Percentiles rank a stretch among this genome's conserved stretches.
Conservation (phyloP, 441 rosid species). For the Erodium trifolium region DNA sequence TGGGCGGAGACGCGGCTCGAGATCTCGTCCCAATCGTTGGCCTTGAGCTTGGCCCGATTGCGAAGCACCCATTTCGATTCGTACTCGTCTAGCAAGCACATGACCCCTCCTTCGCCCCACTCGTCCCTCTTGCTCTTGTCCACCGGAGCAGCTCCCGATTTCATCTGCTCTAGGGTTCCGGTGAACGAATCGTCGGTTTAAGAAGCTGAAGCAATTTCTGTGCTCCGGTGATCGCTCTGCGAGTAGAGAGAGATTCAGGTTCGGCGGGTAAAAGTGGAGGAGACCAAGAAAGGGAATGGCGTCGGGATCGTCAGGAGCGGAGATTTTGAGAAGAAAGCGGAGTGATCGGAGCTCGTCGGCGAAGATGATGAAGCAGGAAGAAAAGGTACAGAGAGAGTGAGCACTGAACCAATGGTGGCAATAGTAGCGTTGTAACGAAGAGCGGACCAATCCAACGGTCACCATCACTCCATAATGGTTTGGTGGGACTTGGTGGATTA, state of each 20-base stretch:
- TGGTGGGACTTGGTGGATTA: background rate
- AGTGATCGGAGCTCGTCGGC: background rate
- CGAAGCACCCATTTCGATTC: constrained; percentile 4
- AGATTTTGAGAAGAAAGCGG: background rate
- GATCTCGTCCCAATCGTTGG: background rate
- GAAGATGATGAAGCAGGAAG: background rate
- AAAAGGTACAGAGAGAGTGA: background rate
- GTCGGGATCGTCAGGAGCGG: background rate
- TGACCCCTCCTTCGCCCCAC: constrained; percentile 7
- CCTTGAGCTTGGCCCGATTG: constrained; percentile 1
- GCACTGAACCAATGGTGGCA: background rate
- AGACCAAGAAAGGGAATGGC: background rate
- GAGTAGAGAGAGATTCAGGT: background rate
- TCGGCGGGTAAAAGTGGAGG: too few relatives aligned
- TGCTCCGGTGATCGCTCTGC: background rate
- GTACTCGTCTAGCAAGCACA: constrained; percentile 1
- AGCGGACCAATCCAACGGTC: constrained; percentile 2
- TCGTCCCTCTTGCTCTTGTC: background rate
- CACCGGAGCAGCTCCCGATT: background rate
- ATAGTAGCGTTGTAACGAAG: constrained; percentile 5
- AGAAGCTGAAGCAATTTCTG: background rate
- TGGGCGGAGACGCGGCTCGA: background rate
- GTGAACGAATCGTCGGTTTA: background rate
- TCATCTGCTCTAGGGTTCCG: background rate
- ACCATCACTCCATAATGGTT: background rate